Evolutionary conservation across 768 basidiomycete species (phyloP).

Genomic region (Panaeolus cyanescens): DNA sequence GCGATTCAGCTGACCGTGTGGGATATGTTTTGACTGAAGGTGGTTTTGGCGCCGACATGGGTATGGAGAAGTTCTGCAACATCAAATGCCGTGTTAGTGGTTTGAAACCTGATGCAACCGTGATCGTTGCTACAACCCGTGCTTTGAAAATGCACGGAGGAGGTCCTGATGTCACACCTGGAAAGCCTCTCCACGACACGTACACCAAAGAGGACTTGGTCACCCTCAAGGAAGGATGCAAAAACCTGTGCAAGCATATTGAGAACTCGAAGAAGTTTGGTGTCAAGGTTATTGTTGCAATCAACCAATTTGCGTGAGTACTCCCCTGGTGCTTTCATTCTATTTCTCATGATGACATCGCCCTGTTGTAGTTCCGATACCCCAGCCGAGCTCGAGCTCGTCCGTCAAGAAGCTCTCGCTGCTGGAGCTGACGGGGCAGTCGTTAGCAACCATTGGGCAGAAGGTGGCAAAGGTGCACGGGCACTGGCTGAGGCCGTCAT

Average conservation of each 20-base stretch:
- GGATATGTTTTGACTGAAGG: slow-evolving; percentile 98
- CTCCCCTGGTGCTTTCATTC: background rate
- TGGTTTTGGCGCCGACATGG: slow-evolving; percentile 99
- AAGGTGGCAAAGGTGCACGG: slow-evolving; percentile 89
- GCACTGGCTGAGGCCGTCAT: slow-evolving; percentile 93
- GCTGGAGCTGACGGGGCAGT: slow-evolving; percentile 95
- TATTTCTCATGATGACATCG: slow-evolving; percentile 3
- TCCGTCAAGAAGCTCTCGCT: slow-evolving; percentile 76
- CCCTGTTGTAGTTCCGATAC: slow-evolving; percentile 72
- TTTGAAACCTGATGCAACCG: slow-evolving; percentile 88
- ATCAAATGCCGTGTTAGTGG: slow-evolving; percentile 97
- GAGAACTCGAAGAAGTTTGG: slow-evolving; percentile 95
- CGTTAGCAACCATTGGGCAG: slow-evolving; percentile 96
- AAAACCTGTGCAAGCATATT: slow-evolving; percentile 92
- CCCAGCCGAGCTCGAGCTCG: slow-evolving; percentile 82
- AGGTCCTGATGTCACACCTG: slow-evolving; percentile 94
- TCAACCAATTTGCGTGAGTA: slow-evolving; percentile 93
- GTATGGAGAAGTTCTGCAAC: slow-evolving; percentile 99
- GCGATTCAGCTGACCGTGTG: slow-evolving; percentile 75
- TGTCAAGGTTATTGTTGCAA: slow-evolving; percentile 92
- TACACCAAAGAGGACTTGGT: slow-evolving; percentile 94
- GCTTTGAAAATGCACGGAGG: slow-evolving; percentile 99
- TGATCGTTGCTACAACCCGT: slow-evolving; percentile 96
- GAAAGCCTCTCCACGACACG: slow-evolving; percentile 89
- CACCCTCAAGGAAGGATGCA: slow-evolving; percentile 87